These are phyloP conservation scores for Aspergillus sp. DNA, from an alignment of 2,329 filamentous ascomycete species.

Conservation along the genomic window DNA sequence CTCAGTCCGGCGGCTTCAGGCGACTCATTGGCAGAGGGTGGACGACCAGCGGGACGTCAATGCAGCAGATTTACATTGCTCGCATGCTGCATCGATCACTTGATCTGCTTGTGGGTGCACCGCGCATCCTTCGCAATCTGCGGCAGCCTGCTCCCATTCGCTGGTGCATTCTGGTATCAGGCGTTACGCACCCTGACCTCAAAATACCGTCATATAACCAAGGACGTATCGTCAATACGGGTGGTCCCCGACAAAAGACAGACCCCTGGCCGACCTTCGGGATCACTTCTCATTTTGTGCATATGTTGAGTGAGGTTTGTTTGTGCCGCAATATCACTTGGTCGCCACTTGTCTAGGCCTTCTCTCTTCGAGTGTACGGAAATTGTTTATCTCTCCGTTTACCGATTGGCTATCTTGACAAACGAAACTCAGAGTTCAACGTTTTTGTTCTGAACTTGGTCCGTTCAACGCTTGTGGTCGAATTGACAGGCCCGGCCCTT, in stretches of 20 bases:
- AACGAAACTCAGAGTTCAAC: conserved; percentile 8
- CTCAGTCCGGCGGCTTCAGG: conserved; percentile 10
- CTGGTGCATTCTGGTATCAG: conserved; percentile 16
- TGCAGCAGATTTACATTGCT: conserved; percentile 37
- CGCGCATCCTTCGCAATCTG: conserved; percentile 14
- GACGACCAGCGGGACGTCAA: conserved; percentile 23
- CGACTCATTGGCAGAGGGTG: conserved; percentile 23
- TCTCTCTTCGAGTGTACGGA: conserved; percentile 2
- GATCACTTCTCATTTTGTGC: conserved; percentile 11
- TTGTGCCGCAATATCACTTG: conserved; percentile 2
- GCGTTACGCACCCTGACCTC: conserved; percentile 21
- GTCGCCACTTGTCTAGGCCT: neutral
- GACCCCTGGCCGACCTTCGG: conserved; percentile 10
- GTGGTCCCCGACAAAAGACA: conserved; percentile 8
- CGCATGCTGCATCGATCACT: conserved; percentile 62
- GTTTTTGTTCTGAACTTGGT: conserved; percentile 12
- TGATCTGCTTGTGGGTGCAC: conserved; percentile 45
- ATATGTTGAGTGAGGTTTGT: neutral
- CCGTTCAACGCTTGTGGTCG: conserved; percentile 11
- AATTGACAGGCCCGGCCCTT: conserved; percentile 35
- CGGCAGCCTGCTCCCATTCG: conserved; percentile 14
- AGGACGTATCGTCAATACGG: conserved; percentile 29
- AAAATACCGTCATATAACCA: conserved; percentile 31
- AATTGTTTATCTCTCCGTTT: neutral
- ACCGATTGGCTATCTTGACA: conserved; percentile 10